phyloP scores from a whole-genome alignment of 169 alveolate genomes.

The Theileria parva region DNA sequence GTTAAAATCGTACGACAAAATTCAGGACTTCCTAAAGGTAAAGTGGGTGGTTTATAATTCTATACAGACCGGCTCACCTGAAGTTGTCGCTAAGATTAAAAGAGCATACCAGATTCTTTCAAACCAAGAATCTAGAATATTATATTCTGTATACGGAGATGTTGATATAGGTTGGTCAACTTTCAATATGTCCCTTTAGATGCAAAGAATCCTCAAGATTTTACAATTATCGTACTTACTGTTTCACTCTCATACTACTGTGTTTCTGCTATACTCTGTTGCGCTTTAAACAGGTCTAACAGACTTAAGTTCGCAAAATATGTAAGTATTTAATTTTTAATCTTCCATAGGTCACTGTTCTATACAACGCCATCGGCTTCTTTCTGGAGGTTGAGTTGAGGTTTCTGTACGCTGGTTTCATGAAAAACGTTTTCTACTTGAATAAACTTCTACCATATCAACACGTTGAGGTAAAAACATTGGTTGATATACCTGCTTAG shows the following conservation, averaged over 20 bases:
- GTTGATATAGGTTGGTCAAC: constrained; percentile 9
- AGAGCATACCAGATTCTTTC: constrained; percentile 42
- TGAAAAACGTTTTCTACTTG: constrained; percentile 34
- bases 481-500: background rate
- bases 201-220: constrained; percentile 15
- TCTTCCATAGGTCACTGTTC: constrained; percentile 14
- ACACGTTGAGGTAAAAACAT: constrained; percentile 16
- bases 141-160: constrained; percentile 43
- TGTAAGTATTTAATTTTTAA: constrained; percentile 33
- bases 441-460: constrained; percentile 57
- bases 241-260: constrained; percentile 43
- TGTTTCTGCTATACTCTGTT: constrained; percentile 38
- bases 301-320: constrained; percentile 26
- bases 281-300: constrained; percentile 20
- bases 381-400: constrained; percentile 59
- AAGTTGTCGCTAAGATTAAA: constrained; percentile 16
- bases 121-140: constrained; percentile 32
- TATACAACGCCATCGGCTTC: constrained; percentile 52
- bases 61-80: constrained; percentile 28
- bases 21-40: constrained; percentile 26
- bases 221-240: constrained; percentile 31
- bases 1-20: constrained; percentile 17
- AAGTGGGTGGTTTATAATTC: background rate
- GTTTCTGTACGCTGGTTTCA: constrained; percentile 5
- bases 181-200: background rate